phyloP scores from a whole-genome alignment of 306 rosid species.

The Vigna unguiculata region DNA sequence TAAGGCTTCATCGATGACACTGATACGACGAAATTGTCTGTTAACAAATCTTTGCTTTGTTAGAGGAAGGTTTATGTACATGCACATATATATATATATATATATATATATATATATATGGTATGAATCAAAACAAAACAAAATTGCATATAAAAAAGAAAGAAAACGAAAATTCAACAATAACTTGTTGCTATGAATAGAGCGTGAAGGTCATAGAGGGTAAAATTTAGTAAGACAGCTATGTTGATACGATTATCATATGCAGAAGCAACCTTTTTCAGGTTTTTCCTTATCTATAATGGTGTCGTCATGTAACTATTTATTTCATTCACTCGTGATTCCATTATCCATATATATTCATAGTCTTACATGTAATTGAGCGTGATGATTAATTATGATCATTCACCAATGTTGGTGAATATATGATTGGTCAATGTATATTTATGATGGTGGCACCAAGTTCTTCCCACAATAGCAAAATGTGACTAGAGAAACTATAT shows the following conservation, averaged over 20 bases:
- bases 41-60: conserved; percentile 41
- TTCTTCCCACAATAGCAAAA: conserved; percentile 36
- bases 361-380: background rate
- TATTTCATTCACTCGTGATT: conserved; percentile 23
- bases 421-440: conserved; percentile 32
- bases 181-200: background rate
- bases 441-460: conserved; percentile 40
- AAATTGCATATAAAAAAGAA: conserved; percentile 31
- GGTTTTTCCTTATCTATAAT: conserved; percentile 32
- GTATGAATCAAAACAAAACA: conserved; percentile 17
- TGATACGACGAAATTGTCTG: conserved; percentile 40
- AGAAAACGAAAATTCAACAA: conserved; percentile 35
- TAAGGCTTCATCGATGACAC: conserved; percentile 46
- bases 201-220: conserved; percentile 8
- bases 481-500: conserved; percentile 27
- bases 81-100: background rate
- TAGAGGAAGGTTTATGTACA: background rate
- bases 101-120: background rate
- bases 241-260: background rate
- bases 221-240: conserved; percentile 2
- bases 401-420: conserved; percentile 17
- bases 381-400: conserved; percentile 15
- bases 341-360: conserved; percentile 28
- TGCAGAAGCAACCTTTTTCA: background rate
- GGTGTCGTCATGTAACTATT: conserved; percentile 45